A percentile compares a stretch with the other conserved stretches of the same genome.
Evolutionary conservation across 257 asterid genomes (phyloP).

Genomic region (Nicotiana benthamiana): DNA sequence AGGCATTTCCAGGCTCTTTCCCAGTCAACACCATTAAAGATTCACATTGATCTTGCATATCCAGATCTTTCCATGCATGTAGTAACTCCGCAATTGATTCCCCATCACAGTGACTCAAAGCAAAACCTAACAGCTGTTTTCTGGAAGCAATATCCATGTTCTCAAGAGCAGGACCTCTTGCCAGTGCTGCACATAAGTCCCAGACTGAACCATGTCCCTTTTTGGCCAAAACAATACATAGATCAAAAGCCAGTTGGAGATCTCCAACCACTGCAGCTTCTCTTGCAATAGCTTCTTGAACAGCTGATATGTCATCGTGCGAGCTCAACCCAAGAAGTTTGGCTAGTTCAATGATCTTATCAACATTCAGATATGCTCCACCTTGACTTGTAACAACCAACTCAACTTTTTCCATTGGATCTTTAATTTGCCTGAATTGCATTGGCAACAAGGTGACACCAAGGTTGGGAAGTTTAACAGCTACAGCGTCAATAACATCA

Average conservation of each 20-base stretch:
- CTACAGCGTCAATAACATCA: conserved; percentile 78
- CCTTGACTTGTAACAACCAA: conserved; percentile 76
- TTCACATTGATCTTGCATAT: conserved; percentile 75
- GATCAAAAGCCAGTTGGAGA: conserved; percentile 93
- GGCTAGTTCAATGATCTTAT: conserved; percentile 86
- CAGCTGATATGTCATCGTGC: conserved; percentile 73
- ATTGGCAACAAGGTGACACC: conserved; percentile 93
- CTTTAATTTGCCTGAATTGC: conserved; percentile 93
- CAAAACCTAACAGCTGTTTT: conserved; percentile 85
- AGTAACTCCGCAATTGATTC: conserved; percentile 90
- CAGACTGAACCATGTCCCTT: conserved; percentile 94
- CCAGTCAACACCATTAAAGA: conserved; percentile 54
- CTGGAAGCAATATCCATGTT: conserved; percentile 71
- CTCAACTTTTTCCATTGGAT: conserved; percentile 88
- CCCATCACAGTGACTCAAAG: conserved; percentile 93
- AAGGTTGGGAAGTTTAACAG: conserved; percentile 90
- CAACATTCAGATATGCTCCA: conserved; percentile 89
- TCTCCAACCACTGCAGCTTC: conserved; percentile 99
- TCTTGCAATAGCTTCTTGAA: conserved; percentile 98
- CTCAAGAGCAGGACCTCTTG: conserved; percentile 92
- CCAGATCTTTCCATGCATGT: conserved; percentile 92
- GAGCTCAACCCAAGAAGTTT: conserved; percentile 92
- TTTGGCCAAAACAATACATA: conserved; percentile 80
- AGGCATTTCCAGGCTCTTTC: conserved; percentile 50
- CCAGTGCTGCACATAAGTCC: conserved; percentile 98